Evolutionary conservation across 2,329 filamentous ascomycete species (phyloP), one percentile per base, ranked within the genome.

Genomic region (Exophiala oligosperma): DNA sequence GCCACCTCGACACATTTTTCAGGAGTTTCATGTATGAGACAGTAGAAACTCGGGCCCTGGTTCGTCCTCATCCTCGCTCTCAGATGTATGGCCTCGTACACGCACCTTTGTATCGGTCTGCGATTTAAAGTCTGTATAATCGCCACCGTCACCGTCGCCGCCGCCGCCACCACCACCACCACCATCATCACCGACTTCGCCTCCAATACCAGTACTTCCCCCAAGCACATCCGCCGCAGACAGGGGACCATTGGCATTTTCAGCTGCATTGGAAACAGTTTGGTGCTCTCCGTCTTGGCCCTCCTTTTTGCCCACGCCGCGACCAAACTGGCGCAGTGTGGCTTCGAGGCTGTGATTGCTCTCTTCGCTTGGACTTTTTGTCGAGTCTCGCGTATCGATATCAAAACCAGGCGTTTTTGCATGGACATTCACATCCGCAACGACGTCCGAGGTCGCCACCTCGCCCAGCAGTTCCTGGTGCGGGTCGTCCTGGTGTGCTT

Each of bases 11-110:
- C 17, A 17, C 17, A 17, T 17, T 17, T 35, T 9, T 9, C 11
- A 9, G 11, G 11, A 47, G 21, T 5, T 47, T 61, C 53, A 56
- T 43, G 59, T 41, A 60, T 66, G 66, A n/a, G 65, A 67, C 14
- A 68, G 48, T 41, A 68, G 49, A 41, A 68, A 67, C 32, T 67
- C 66, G 6, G 66, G 64, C 8, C 65, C 59, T 2, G 66, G 66
- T 32, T 67, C 66, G 43, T 68, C 17, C 17, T 17, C 64, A 29
- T 68, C 65, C 38, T 67, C 65, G 56, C 59, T 64, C n/a, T 63
- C 63, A 29, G 57, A 63, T n/a, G 44, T 52, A 50, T 8, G 37
- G 49, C 12, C 28, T 28, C 11, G n/a, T 29, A 37, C 7, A 23
- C 3, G 6, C 35, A 23, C 41, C 23, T 46, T 54, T 24, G 41